Conservation (phyloP, 345 rosid genomes). For the Eucalyptus globulus region DNA sequence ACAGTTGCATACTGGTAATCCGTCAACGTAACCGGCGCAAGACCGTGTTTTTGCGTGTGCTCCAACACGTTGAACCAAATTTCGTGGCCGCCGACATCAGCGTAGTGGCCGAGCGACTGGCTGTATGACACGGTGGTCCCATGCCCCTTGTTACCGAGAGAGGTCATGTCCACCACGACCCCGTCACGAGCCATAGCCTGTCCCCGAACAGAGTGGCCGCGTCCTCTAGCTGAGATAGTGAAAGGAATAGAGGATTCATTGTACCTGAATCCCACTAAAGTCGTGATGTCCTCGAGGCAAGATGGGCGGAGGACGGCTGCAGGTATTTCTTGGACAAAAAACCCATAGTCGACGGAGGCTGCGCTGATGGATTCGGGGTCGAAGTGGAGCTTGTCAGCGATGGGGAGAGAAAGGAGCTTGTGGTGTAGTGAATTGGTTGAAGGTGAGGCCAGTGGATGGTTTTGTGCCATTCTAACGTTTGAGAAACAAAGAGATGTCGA, state of each 20-base stretch:
- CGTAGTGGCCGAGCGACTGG: not conserved
- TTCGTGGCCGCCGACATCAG: constrained; percentile 28
- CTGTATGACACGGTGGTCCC: not conserved
- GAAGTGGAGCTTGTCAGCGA: not conserved
- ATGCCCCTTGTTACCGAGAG: not conserved
- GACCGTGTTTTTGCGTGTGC: constrained; percentile 8
- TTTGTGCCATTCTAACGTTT: not conserved
- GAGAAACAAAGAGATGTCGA: not conserved
- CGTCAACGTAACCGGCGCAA: constrained; percentile 30
- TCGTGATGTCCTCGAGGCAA: constrained; percentile 6
- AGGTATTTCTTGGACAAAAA: constrained; percentile 9
- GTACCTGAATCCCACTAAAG: constrained; percentile 5
- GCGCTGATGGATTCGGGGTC: constrained; percentile 3
- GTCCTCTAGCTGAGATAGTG: constrained; percentile 26
- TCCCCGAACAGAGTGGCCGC: constrained; percentile 24
- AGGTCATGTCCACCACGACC: constrained; percentile 31
- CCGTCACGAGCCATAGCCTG: constrained; percentile 32
- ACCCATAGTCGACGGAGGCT: constrained; percentile 25
- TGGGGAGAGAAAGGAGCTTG: not conserved
- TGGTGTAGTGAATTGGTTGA: not conserved
- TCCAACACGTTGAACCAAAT: constrained; percentile 30
- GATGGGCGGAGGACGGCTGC: constrained; percentile 20
- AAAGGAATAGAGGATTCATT: not conserved
- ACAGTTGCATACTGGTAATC: constrained; percentile 27
- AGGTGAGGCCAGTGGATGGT: not conserved